Percentiles rank a stretch among this genome's conserved stretches.
These are phyloP conservation scores for Cucurbita moschata DNA, from an alignment of 306 rosid genomes.

Conservation along the genomic window DNA sequence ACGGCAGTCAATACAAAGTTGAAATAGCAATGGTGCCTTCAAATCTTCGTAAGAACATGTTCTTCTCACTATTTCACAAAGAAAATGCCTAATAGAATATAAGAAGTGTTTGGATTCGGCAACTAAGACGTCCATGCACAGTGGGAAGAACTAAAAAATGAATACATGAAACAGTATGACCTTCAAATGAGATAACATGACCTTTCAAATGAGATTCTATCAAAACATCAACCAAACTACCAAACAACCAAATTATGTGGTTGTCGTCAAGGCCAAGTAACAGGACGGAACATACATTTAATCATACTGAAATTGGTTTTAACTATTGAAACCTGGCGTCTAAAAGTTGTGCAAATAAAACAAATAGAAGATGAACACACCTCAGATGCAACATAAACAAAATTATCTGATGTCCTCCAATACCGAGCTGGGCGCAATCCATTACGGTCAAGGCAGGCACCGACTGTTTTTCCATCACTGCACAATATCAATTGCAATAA, in stretches of 20 bases:
- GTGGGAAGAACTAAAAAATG: not conserved
- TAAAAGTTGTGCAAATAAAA: constrained; percentile 4
- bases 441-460: constrained; percentile 96
- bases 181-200: not conserved
- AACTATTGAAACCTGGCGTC: constrained; percentile 7
- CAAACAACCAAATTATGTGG: not conserved
- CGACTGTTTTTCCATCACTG: constrained; percentile 98
- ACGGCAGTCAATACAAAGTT: not conserved
- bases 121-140: not conserved
- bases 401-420: constrained; percentile 96
- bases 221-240: not conserved
- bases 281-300: not conserved
- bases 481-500: constrained; percentile 18
- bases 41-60: not conserved
- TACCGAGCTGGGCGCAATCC: constrained; percentile 98
- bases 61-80: not conserved
- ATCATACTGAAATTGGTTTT: not conserved
- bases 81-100: not conserved
- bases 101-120: not conserved
- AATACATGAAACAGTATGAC: not conserved
- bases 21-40: not conserved
- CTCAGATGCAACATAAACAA: constrained; percentile 98
- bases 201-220: not conserved
- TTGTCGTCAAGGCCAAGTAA: not conserved
- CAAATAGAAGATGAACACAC: constrained; percentile 31